Evolutionary conservation across 805 yeast species (phyloP).

Genomic region (Saccharomycopsis oosterbeekiorum): DNA sequence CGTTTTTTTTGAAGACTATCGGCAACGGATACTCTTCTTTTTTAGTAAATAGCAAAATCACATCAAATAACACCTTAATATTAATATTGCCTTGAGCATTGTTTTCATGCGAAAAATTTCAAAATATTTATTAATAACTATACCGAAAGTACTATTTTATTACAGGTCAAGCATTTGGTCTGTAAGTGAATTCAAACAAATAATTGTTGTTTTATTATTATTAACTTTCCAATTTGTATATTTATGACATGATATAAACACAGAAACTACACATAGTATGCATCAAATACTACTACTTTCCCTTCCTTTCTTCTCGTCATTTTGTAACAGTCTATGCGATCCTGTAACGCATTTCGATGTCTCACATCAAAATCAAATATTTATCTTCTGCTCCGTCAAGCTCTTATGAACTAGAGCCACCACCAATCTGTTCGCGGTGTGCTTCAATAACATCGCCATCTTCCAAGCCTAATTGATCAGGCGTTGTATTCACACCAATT

Average conservation of each 20-base stretch:
- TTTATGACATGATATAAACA: background rate
- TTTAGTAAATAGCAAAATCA: too few species aligned
- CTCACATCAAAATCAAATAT: background rate
- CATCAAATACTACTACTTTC: background rate
- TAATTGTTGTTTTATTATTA: too few species aligned
- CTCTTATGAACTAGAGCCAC: constrained; percentile 19
- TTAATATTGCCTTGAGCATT: too few species aligned
- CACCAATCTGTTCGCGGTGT: constrained; percentile 89
- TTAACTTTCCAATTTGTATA: background rate
- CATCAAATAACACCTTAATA: too few species aligned
- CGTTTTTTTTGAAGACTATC: background rate
- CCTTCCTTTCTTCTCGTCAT: background rate
- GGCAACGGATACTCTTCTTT: background rate
- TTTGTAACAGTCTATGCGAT: background rate
- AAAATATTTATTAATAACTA: too few species aligned
- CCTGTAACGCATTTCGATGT: background rate
- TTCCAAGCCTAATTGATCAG: constrained; percentile 85
- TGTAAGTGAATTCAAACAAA: too few species aligned
- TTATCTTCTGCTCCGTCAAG: too few species aligned
- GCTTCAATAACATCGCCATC: constrained; percentile 97
- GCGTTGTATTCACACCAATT: constrained; percentile 79
- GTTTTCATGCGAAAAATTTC: too few species aligned
- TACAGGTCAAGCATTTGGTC: too few species aligned
- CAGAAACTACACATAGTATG: background rate
- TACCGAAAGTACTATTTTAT: too few species aligned